Base-by-base conservation (phyloP, 441 rosid genomes). In the Erodium texanum region DNA sequence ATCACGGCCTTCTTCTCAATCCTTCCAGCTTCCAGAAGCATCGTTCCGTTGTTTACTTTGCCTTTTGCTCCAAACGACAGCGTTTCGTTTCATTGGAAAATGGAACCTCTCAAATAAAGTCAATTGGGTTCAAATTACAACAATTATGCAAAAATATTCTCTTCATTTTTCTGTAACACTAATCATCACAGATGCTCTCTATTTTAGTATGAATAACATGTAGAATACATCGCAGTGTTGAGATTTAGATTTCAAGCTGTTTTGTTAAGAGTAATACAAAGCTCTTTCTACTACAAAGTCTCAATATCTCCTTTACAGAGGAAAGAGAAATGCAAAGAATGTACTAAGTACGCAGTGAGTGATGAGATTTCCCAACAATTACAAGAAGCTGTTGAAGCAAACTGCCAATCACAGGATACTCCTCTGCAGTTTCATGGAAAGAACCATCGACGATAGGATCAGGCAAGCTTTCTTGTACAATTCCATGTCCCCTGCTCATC, bases 321-420 rank as follows among this genome's bases (percentile, higher is more conserved):
- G 34, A 29, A 29, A 29, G 1, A 43, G 50, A 43, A 43, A 43
- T 36, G 41, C 9, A 36, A n/a, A n/a, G n/a, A n/a, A n/a, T n/a
- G n/a, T n/a, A n/a, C n/a, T n/a, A n/a, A n/a, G n/a, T n/a, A n/a
- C n/a, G 20, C 8, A 54, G 24, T 54, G 61, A 48, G n/a, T 48
- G 19, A 48, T 48, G 18, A 48, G 19, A 16, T 54, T 54, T 54
- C 8, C 61, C 61, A 54, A 54, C 61, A 18, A 54, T 54, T 10
- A 54, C 11, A 18, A 54, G 61, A 54, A 54, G 61, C 61, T 54
- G 61, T 54, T 54, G 61, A 54, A 54, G 16, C 61, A 54, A 54
- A 54, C 61, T 54, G 61, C 23, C 61, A 5, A 54, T 54, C 11
- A 54, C 61, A 1, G 61, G 61, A 19, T 54, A 54, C 61, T 54